Evolutionary conservation across 2,329 filamentous ascomycete genomes (phyloP), one percentile per base, ranked within the genome.

Genomic region (Rhynchosporium secalis): DNA sequence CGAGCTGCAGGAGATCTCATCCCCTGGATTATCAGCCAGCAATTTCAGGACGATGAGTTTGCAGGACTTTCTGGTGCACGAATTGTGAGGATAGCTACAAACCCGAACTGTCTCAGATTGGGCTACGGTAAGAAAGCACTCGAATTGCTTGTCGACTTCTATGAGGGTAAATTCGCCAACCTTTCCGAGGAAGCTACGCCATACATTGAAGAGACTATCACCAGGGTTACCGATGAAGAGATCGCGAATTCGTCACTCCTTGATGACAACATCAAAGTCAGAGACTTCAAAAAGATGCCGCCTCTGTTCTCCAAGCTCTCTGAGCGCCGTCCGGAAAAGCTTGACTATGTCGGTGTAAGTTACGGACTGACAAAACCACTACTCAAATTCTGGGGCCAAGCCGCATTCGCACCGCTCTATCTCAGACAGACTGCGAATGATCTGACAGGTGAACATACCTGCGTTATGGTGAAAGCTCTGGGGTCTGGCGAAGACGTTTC

Each of bases 31-130:
- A 91, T 99, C 66, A 96, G 92, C 74, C 93, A 98, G 74, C 95
- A 99, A 74, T 99, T 96, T 79, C 95, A 98, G 73, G 95, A 99
- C 71, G 92, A 96, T 68, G 92, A 97, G 68, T 99, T 99, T 74
- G 95, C 94, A 12, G 88, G 90, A 46, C 82, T 99, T 0, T 98
- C 94, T 13, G 96, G 95, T 61, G 95, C 94, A 40, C 86, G 95
- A 65, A 80, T 99, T 52, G 94, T 99, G 15, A 87, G 95, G 55
- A 98, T 99, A 71, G 95, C 96, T 26, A 97, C 95, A 0, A 96
- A 97, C 74, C 95, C 96, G 0, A 93, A 98, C 69, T 97, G 96
- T 70, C 82, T 89, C 58, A 86, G 83, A 52, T 96, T 96, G 91
- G 95, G 96, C 29, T 99, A 99, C 73, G 95, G 95, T 15, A 90